Conservation (phyloP, 768 basidiomycete genomes). For the Amanita phalloides region DNA sequence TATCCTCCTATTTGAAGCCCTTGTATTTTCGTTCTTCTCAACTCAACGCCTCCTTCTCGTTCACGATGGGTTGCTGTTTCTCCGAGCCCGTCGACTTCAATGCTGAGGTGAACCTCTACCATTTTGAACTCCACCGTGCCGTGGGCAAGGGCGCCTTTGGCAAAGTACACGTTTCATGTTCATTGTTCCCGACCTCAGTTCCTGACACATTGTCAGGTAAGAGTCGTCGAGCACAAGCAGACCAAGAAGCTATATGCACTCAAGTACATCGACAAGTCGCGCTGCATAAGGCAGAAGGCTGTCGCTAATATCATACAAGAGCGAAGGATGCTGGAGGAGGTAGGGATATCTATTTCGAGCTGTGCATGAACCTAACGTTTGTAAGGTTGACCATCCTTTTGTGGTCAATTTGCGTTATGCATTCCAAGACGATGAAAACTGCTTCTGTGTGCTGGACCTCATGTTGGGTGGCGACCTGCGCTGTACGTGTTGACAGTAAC, state of each 20-base stretch:
- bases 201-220: slow-evolving; percentile 45
- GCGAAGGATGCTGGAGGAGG: slow-evolving; percentile 86
- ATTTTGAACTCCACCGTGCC: slow-evolving; percentile 91
- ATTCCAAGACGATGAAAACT: slow-evolving; percentile 95
- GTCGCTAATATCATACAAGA: slow-evolving; percentile 93
- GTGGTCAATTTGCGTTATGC: slow-evolving; percentile 88
- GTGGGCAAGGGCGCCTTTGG: slow-evolving; percentile 98
- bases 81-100: slow-evolving; percentile 82
- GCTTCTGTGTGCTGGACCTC: slow-evolving; percentile 94
- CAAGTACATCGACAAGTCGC: slow-evolving; percentile 96
- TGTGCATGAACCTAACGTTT: slow-evolving; percentile 2
- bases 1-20: slow-evolving; percentile 19
- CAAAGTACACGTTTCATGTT: slow-evolving; percentile 46
- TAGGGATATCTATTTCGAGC: slow-evolving; percentile 17
- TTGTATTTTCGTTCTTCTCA: slow-evolving; percentile 22
- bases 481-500: slow-evolving; percentile 39
- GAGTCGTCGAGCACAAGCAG: slow-evolving; percentile 94
- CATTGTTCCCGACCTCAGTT: slow-evolving; percentile 1
- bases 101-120: slow-evolving; percentile 80
- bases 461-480: slow-evolving; percentile 94
- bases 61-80: slow-evolving; percentile 54
- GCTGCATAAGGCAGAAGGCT: slow-evolving; percentile 84
- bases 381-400: slow-evolving; percentile 80
- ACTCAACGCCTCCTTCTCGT: slow-evolving; percentile 20
- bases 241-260: slow-evolving; percentile 88